phyloP scores from a whole-genome alignment of 768 basidiomycete genomes.

The Inosperma sp. region DNA sequence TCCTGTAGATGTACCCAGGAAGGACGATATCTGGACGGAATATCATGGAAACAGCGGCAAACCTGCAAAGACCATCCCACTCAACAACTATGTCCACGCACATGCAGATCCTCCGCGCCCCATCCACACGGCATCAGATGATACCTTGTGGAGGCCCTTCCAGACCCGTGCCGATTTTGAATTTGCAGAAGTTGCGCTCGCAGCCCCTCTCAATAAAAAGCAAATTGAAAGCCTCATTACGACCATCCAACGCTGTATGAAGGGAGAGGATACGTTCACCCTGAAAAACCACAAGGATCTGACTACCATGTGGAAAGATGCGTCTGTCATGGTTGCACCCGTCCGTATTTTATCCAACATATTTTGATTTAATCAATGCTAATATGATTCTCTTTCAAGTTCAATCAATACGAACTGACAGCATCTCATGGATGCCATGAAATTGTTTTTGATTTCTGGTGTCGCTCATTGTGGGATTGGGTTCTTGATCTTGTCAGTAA shows the following conservation, averaged over 20 bases:
- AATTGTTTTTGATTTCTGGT: conserved; percentile 4
- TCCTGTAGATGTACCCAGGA: too few relatives aligned
- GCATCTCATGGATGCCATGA: not conserved
- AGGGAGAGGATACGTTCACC: not conserved
- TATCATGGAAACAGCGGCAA: too few relatives aligned
- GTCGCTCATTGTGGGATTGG: conserved; percentile 17
- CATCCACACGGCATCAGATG: too few relatives aligned
- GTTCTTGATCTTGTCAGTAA: conserved; percentile 10
- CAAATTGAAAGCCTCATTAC: conserved; percentile 2
- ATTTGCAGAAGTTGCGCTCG: conserved; percentile 9
- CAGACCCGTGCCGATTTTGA: conserved; percentile 7
- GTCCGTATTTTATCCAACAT: not conserved
- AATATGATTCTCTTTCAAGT: not conserved
- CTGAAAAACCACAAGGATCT: not conserved
- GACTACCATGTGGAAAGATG: not conserved
- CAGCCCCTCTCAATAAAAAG: not conserved
- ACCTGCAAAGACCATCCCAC: too few relatives aligned
- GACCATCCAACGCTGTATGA: not conserved
- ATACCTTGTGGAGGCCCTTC: conserved; percentile 11
- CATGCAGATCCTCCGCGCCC: too few relatives aligned
- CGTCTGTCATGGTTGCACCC: not conserved
- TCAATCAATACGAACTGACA: not conserved
- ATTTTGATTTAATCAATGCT: not conserved
- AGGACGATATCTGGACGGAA: too few relatives aligned
- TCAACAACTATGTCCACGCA: too few relatives aligned